phyloP scores from a whole-genome alignment of 306 rosid species.

The Urtica urens region DNA sequence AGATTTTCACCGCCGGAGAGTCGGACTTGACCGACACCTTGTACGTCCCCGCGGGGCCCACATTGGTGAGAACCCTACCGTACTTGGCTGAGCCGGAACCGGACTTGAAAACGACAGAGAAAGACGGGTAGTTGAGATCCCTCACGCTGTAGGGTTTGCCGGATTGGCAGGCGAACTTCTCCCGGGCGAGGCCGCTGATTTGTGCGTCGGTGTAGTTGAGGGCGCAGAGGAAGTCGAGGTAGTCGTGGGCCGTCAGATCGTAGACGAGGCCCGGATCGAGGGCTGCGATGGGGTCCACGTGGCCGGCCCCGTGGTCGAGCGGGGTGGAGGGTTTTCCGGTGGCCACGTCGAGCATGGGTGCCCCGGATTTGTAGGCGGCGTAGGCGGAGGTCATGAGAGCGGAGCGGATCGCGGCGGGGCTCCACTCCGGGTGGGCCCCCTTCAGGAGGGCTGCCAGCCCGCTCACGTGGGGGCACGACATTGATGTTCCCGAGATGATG shows the following conservation, averaged over 20 bases:
- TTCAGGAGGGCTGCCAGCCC: conserved; percentile 62
- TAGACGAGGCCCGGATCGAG: conserved; percentile 75
- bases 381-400: conserved; percentile 81
- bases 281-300: conserved; percentile 56
- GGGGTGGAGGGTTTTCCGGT: conserved; percentile 53
- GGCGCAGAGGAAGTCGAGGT: conserved; percentile 56
- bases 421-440: conserved; percentile 64
- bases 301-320: conserved; percentile 63
- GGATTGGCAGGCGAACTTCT: conserved; percentile 34
- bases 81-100: conserved; percentile 32
- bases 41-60: conserved; percentile 44
- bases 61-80: conserved; percentile 49
- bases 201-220: conserved; percentile 31
- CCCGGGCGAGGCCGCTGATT: conserved; percentile 32
- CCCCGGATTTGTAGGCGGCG: conserved; percentile 33
- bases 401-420: conserved; percentile 65
- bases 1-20: conserved; percentile 23
- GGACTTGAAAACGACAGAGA: conserved; percentile 35
- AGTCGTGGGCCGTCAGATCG: conserved; percentile 51
- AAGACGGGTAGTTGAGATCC: conserved; percentile 63
- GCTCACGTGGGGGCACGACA: conserved; percentile 89
- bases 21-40: conserved; percentile 26
- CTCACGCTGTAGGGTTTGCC: conserved; percentile 35
- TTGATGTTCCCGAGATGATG: conserved; percentile 75
- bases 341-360: conserved; percentile 28